These are phyloP conservation scores for Phialemonium atrogriseum DNA, from an alignment of 2,329 filamentous ascomycete species.

Conservation along the genomic window DNA sequence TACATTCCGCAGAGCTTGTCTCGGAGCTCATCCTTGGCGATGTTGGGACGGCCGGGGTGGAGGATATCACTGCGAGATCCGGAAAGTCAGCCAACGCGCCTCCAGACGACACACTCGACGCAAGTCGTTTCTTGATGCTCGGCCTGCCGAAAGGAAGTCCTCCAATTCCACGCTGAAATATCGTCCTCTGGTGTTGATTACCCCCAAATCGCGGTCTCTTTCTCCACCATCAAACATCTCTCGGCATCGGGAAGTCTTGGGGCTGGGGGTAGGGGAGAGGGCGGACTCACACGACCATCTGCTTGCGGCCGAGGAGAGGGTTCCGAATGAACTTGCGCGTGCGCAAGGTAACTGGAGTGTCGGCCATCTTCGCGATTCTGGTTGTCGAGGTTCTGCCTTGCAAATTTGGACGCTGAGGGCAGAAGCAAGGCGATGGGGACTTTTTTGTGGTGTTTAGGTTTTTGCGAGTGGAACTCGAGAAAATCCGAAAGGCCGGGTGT, in stretches of 20 bases:
- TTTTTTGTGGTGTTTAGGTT: constrained; percentile 12
- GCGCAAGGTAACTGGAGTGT: constrained; percentile 74
- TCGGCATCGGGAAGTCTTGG: not conserved
- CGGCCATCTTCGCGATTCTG: constrained; percentile 64
- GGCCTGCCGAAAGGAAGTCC: too few species aligned
- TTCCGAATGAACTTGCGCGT: constrained; percentile 99
- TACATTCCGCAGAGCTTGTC: constrained; percentile 90
- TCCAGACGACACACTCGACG: constrained; percentile 5
- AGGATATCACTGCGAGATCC: constrained; percentile 76
- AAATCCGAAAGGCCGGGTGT: constrained; percentile 14
- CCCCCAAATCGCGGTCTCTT: too few species aligned
- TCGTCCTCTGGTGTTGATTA: too few species aligned
- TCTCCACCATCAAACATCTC: constrained; percentile 2
- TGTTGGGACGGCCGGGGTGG: constrained; percentile 96
- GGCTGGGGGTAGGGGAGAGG: constrained; percentile 1
- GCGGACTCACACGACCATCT: constrained; percentile 95
- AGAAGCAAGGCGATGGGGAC: constrained; percentile 6
- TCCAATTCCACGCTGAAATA: too few species aligned
- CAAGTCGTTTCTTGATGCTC: not conserved
- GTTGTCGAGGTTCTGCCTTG: constrained; percentile 7
- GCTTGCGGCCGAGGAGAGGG: constrained; percentile 95
- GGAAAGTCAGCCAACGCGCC: constrained; percentile 10
- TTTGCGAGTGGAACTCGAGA: constrained; percentile 16
- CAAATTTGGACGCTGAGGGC: constrained; percentile 4
- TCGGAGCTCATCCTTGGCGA: constrained; percentile 98